phyloP scores from a whole-genome alignment of 2,329 filamentous ascomycete species.

The Arthrobotrys entomopaga region DNA sequence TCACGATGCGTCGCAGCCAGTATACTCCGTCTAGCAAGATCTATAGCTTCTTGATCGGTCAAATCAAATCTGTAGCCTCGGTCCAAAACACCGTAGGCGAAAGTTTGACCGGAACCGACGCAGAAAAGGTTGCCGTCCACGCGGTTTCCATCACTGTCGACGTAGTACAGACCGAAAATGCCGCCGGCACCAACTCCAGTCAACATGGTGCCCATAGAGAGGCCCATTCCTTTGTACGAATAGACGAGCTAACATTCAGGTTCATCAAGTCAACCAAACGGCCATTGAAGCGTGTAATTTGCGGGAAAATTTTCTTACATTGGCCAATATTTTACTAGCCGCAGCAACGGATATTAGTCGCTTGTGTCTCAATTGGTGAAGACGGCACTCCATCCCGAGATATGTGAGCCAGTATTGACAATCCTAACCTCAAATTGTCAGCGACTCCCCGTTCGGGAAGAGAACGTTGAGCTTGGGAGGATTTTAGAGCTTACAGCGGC shows the following conservation, averaged over 20 bases:
- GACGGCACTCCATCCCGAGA: conserved; percentile 97
- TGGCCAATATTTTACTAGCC: conserved; percentile 97
- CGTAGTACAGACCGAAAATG: conserved; percentile 97
- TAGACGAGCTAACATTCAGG: conserved; percentile 74
- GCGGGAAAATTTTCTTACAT: conserved; percentile 63
- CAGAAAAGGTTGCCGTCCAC: conserved; percentile 96
- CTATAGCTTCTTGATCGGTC: conserved; percentile 84
- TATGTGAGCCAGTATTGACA: conserved; percentile 99
- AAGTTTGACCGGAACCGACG: conserved; percentile 97
- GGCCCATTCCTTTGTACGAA: conserved; percentile 97
- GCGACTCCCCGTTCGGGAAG: not conserved
- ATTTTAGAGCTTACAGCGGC: conserved; percentile 74
- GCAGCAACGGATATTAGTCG: conserved; percentile 97
- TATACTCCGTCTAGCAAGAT: conserved; percentile 90
- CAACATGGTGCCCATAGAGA: conserved; percentile 99
- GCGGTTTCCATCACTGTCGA: conserved; percentile 95
- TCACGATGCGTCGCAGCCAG: conserved; percentile 95
- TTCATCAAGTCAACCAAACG: conserved; percentile 5
- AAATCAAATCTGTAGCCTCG: conserved; percentile 94
- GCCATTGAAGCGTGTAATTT: not conserved
- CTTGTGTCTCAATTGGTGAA: conserved; percentile 99
- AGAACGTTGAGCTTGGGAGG: not conserved
- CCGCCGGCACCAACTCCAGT: conserved; percentile 95
- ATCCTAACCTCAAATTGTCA: conserved; percentile 66
- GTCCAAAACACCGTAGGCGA: conserved; percentile 97